Base-by-base conservation (phyloP, 139 green algal genomes). In the Edaphochlamys debaryana region DNA sequence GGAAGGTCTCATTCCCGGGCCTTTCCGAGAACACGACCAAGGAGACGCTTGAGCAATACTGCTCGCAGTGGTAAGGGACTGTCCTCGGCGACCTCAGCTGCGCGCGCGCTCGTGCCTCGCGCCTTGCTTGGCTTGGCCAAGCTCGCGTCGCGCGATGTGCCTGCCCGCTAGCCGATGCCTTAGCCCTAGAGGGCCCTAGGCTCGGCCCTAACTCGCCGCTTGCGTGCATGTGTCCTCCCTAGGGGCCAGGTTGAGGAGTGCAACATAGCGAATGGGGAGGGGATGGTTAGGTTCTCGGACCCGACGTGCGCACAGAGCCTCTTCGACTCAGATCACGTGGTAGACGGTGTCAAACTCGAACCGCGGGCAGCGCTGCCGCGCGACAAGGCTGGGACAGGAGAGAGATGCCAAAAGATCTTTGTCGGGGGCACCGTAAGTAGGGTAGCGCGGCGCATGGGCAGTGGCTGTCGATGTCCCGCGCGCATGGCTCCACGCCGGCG, bases 341-440 rank as follows among this genome's bases (percentile, higher is more conserved):
- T 97, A 32, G 86, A 95, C 70, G 85, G 85, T 54, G 90, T 91
- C 25, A 79, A 83, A 36, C 67, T 96, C 34, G 94, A 97, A 38
- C 90, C 89, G 56, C 95, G 96, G 73, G 94, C 92, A 20, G 92
- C 94, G 20, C 87, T 97, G 27, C 94, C 93, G 29, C 91, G 90
- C 69, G 88, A 90, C 29, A 79, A 83, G 66, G 86, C 85, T 63
- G 89, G 89, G 48, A 86, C 79, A 68, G 84, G 78, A 69, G 80
- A 86, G 58, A 84, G 92, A 9, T 93, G 90, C 25, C 88, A 87
- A 74, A 97, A 95, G 86, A 93, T 97, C 87, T 97, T 97, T 90
- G 94, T 97, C 36, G 94, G 92, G 29, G 94, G 94, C 71, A 95
- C 93, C 9, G 90, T 93, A 77, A 76, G 78, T 84, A 86, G 42